Evolutionary conservation across 2,329 filamentous ascomycete species (phyloP), one percentile per base, ranked within the genome.

Genomic region (Colletotrichum sp.): DNA sequence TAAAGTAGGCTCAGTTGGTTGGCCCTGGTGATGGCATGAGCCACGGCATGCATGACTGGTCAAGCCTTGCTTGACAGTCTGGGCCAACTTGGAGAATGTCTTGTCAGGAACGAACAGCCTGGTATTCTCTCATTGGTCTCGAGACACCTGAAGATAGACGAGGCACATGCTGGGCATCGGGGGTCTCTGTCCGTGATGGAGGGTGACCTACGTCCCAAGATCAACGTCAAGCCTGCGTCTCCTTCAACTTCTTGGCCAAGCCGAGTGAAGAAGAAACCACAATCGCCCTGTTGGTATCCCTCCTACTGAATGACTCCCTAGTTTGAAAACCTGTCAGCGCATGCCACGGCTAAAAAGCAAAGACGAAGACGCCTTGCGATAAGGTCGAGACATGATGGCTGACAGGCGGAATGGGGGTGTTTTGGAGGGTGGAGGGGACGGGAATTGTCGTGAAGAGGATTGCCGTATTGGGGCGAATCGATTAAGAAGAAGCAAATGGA

Each of bases 371-470:
- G n/a, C 55, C 64, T 60, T 73, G 48, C 44, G 64, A 75, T 60
- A 73, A 69, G 73, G 64, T 75, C 70, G 48, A 75, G 64, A 69
- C 64, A 64, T 19, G 8, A 32, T 22, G 15, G 36, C 34, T 60
- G 59, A 8, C 36, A 57, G 73, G 5, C 27, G 39, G 55, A 28
- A 68, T 36, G 39, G 61, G 52, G 59, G 60, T 30, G 19, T 34
- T 34, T 39, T 34, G 27, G 61, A 22, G 61, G 36, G 68, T 57
- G 68, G 64, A 57, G 57, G 28, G 16, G 68, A 48, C 59, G 68
- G 68, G 61, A 67, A 57, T 44, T 70, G 71, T 71, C 28, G 48
- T 64, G 69, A 75, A 75, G 68, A 75, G 55, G 72, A 72, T 75
- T 72, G 27, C 72, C 69, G 68, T 34, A 72, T 72, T 72, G 36